Conservation (phyloP, 768 basidiomycete species). For the Kwoniella shandongensis region DNA sequence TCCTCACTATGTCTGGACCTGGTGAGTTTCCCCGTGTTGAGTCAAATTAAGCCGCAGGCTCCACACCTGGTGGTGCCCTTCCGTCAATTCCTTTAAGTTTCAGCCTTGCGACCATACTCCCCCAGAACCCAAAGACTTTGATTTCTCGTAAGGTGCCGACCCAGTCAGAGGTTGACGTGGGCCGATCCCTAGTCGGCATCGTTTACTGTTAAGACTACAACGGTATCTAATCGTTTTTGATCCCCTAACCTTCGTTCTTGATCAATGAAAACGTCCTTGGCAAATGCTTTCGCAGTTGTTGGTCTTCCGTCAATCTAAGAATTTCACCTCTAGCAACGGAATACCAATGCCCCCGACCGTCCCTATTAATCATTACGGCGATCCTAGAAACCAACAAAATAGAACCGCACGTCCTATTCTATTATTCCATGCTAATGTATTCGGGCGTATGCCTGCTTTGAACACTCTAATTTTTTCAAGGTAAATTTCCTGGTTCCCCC, state of each 20-base stretch:
- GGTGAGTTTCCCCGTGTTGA: conserved; percentile 63
- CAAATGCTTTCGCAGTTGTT: conserved; percentile 80
- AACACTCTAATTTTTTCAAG: conserved; percentile 79
- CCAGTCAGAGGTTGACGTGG: conserved; percentile 68
- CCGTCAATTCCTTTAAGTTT: conserved; percentile 82
- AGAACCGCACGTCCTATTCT: conserved; percentile 76
- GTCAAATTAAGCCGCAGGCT: conserved; percentile 84
- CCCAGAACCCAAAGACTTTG: conserved; percentile 75
- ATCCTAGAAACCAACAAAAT: conserved; percentile 80
- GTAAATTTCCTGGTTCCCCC: conserved; percentile 75
- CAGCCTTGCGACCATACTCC: conserved; percentile 70
- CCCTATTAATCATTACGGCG: conserved; percentile 77
- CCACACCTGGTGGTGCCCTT: conserved; percentile 77
- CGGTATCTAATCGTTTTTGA: conserved; percentile 81
- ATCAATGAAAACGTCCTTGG: conserved; percentile 75
- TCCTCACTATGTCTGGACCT: conserved; percentile 69
- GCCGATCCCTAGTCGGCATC: conserved; percentile 74
- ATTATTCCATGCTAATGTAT: conserved; percentile 83
- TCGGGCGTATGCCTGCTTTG: conserved; percentile 72
- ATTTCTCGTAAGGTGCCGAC: conserved; percentile 76
- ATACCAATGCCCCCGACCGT: conserved; percentile 81
- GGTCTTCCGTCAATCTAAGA: conserved; percentile 79
- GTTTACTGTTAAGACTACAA: conserved; percentile 83
- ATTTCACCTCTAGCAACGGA: conserved; percentile 80
- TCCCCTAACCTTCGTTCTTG: conserved; percentile 78